These are phyloP conservation scores for Ophiosphaerella narmari DNA, from an alignment of 2,329 filamentous ascomycete species.

Conservation along the genomic window DNA sequence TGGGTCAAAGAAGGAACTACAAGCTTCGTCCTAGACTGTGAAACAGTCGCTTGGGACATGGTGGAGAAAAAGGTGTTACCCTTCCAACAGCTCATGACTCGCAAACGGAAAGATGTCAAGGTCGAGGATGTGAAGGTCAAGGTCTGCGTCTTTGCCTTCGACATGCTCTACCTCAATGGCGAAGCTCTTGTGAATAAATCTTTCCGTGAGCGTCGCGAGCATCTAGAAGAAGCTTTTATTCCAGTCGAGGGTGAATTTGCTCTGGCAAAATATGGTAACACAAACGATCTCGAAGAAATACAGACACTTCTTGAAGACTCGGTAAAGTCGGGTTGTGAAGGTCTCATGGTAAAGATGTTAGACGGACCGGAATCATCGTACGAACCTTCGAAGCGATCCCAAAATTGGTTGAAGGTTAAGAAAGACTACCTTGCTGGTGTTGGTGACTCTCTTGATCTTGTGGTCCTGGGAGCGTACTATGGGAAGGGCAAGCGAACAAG, in stretches of 20 bases:
- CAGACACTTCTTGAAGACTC: slow-evolving; percentile 91
- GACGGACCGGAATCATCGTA: slow-evolving; percentile 92
- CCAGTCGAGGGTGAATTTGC: slow-evolving; percentile 87
- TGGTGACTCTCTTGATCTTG: slow-evolving; percentile 93
- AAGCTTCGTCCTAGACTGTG: slow-evolving; percentile 97
- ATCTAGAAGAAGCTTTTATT: slow-evolving; percentile 73
- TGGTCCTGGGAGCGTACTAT: slow-evolving; percentile 91
- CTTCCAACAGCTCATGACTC: slow-evolving; percentile 97
- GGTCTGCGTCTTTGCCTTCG: slow-evolving; percentile 96
- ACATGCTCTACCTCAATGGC: slow-evolving; percentile 90
- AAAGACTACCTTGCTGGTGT: slow-evolving; percentile 96
- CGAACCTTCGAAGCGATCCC: slow-evolving; percentile 92
- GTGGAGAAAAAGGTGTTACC: slow-evolving; percentile 92
- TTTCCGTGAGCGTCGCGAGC: slow-evolving; percentile 79
- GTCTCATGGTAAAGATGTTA: slow-evolving; percentile 99
- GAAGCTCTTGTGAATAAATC: slow-evolving; percentile 85
- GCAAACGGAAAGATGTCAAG: slow-evolving; percentile 97
- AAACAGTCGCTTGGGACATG: slow-evolving; percentile 97
- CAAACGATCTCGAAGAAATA: slow-evolving; percentile 89
- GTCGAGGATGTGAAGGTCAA: slow-evolving; percentile 94
- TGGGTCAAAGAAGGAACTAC: slow-evolving; percentile 92
- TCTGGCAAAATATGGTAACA: slow-evolving; percentile 85
- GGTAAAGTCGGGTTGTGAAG: slow-evolving; percentile 94
- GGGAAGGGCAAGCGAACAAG: slow-evolving; percentile 95
- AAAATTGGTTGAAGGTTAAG: slow-evolving; percentile 99